Percentiles rank a stretch among this genome's conserved stretches.
Conservation (phyloP, 2,329 filamentous ascomycete species). For the Trichoderma koningiopsis region DNA sequence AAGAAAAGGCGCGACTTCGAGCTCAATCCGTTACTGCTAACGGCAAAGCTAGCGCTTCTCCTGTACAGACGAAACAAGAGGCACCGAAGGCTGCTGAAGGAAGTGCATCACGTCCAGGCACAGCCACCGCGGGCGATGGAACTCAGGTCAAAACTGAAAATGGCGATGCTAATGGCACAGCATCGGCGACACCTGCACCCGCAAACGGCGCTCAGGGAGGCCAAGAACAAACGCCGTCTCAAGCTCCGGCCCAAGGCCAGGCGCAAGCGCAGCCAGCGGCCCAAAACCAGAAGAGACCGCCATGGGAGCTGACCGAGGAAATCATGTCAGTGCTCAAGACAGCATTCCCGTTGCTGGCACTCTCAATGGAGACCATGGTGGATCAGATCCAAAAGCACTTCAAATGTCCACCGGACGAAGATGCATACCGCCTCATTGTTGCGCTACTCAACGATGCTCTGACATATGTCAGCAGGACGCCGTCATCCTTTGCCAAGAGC, state of each 20-base stretch:
- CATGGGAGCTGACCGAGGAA: constrained; percentile 96
- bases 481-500: constrained; percentile 82
- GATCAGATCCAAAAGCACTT: constrained; percentile 99
- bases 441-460: constrained; percentile 93
- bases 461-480: constrained; percentile 87
- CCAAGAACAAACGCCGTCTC: constrained; percentile 14
- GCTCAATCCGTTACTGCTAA: constrained; percentile 48
- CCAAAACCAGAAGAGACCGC: constrained; percentile 66
- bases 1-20: constrained; percentile 62
- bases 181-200: constrained; percentile 33
- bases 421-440: constrained; percentile 96
- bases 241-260: constrained; percentile 26
- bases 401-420: constrained; percentile 97
- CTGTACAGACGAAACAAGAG: constrained; percentile 58
- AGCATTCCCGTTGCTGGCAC: constrained; percentile 88
- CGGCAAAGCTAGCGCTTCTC: constrained; percentile 50
- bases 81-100: constrained; percentile 42
- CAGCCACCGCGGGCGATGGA: constrained; percentile 50
- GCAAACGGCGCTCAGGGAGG: constrained; percentile 32
- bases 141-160: constrained; percentile 50
- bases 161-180: constrained; percentile 38
- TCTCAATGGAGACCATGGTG: constrained; percentile 99
- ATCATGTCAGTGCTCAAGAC: constrained; percentile 96
- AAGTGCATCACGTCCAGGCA: constrained; percentile 51
- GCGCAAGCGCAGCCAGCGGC: constrained; percentile 31